Evolutionary conservation across 306 rosid species (phyloP), one percentile per base, ranked within the genome.

Genomic region (Pyrus bretschneideri): DNA sequence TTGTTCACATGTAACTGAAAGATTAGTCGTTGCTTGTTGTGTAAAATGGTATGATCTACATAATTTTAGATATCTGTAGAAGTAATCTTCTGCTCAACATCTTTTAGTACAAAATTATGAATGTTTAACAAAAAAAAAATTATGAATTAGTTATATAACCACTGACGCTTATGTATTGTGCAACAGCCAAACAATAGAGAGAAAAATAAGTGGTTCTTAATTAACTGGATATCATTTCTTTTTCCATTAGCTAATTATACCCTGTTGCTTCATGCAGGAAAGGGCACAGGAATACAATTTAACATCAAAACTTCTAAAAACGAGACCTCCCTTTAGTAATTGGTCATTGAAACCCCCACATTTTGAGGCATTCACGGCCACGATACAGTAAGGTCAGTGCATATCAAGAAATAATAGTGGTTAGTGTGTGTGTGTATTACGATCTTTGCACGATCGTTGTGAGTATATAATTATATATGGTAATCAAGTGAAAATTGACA

Each of bases 321-420:
- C 80, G 61, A 89, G 75, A 51, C 84, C 72, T 14, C 80, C 89
- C 69, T 90, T 94, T 78, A 69, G 83, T 79, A 82, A 87, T 61
- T 91, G 95, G 97, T 83, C 82, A 46, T 40, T 59, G 71, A 91
- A 95, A 86, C 93, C 88, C 13, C 76, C 63, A 59, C 84, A 83
- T 42, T 86, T 80, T 58, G 95, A 88, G 83, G 75, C 83, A 76
- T 90, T 90, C 67, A 68, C 85, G 31, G 64, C 82, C 62, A 49
- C 52, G 54, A 75, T 76, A 55, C 66, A 59, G 69, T 52, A 25
- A 74, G 80, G 78, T 51, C 7, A 27, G 70, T 31, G 29, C 54
- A 68, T 19, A 46, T 49, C 38, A 57, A 21, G 58, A 67, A 71
- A 42, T 67, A 77, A 17, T 49, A 6, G 55, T 5, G 29, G 31